These are phyloP conservation scores for Murraya koenigii DNA, from an alignment of 345 rosid species.

Conservation along the genomic window DNA sequence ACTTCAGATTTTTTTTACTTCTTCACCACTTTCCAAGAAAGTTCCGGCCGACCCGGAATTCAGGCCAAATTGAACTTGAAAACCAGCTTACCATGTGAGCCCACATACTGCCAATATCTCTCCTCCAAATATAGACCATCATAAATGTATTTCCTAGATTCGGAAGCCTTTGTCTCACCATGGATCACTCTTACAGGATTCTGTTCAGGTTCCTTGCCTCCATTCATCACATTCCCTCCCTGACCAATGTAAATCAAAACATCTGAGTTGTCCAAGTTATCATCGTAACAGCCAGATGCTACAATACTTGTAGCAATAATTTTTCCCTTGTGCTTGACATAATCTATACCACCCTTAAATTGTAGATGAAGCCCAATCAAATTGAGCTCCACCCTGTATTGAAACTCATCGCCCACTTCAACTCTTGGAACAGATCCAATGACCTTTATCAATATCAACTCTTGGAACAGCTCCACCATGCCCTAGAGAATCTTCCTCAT, in stretches of 20 bases:
- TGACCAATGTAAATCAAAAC: conserved; percentile 69
- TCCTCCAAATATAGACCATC: conserved; percentile 79
- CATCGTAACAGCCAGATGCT: conserved; percentile 70
- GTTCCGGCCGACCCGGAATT: conserved; percentile 72
- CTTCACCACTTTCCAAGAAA: conserved; percentile 77
- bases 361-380: conserved; percentile 73
- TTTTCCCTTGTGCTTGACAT: conserved; percentile 31
- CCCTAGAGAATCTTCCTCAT: background rate
- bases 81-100: conserved; percentile 65
- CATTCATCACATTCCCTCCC: conserved; percentile 66
- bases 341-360: conserved; percentile 77
- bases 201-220: conserved; percentile 47
- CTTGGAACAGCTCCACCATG: conserved; percentile 44
- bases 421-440: conserved; percentile 81
- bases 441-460: conserved; percentile 42
- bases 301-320: conserved; percentile 67
- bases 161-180: conserved; percentile 50
- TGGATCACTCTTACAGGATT: conserved; percentile 75
- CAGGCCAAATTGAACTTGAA: conserved; percentile 62
- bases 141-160: conserved; percentile 47
- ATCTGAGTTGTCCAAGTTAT: conserved; percentile 56
- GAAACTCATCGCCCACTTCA: conserved; percentile 80
- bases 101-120: conserved; percentile 47
- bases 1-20: conserved; percentile 37
- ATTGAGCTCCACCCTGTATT: conserved; percentile 68